A percentile compares a stretch with the other conserved stretches of the same genome.
phyloP scores from a whole-genome alignment of 768 basidiomycete genomes.

The Cystofilobasidium ferigula region DNA sequence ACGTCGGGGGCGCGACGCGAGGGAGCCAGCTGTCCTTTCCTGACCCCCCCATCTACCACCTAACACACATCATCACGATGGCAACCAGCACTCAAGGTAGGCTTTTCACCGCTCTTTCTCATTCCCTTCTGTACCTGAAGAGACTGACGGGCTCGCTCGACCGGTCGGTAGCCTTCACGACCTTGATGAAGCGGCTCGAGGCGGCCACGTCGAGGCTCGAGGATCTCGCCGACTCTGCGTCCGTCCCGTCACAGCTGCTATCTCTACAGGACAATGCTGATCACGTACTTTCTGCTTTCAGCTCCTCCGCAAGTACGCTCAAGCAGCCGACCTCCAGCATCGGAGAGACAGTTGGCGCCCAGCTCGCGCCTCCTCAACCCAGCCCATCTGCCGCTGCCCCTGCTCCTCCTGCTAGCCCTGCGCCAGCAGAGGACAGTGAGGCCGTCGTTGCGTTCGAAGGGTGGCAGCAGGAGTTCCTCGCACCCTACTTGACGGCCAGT shows the following conservation, averaged over 20 bases:
- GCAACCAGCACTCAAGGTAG: not conserved
- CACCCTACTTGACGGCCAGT: slow-evolving; percentile 63
- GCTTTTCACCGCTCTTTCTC: not conserved
- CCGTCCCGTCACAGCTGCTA: slow-evolving; percentile 11
- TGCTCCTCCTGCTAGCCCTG: slow-evolving; percentile 33
- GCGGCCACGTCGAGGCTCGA: slow-evolving; percentile 90
- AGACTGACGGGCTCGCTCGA: not conserved
- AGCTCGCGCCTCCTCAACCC: slow-evolving; percentile 28
- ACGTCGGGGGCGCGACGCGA: too few species aligned
- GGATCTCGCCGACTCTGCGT: slow-evolving; percentile 57
- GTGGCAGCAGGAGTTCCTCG: slow-evolving; percentile 57
- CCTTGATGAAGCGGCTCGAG: slow-evolving; percentile 49
- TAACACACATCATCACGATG: not conserved
- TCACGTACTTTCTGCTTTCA: not conserved
- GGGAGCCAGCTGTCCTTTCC: too few species aligned
- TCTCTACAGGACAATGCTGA: too few species aligned
- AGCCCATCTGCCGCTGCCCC: slow-evolving; percentile 31
- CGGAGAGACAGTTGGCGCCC: slow-evolving; percentile 31
- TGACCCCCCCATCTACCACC: not conserved
- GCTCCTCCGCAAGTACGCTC: slow-evolving; percentile 29
- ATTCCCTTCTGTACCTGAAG: not conserved
- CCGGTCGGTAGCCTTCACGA: slow-evolving; percentile 9
- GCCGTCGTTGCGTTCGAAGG: slow-evolving; percentile 65
- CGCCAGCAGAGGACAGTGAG: slow-evolving; percentile 44
- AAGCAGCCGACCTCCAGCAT: slow-evolving; percentile 31